These are phyloP conservation scores for Isochrysis galbana DNA, from an alignment of 78 protist species.

Conservation along the genomic window DNA sequence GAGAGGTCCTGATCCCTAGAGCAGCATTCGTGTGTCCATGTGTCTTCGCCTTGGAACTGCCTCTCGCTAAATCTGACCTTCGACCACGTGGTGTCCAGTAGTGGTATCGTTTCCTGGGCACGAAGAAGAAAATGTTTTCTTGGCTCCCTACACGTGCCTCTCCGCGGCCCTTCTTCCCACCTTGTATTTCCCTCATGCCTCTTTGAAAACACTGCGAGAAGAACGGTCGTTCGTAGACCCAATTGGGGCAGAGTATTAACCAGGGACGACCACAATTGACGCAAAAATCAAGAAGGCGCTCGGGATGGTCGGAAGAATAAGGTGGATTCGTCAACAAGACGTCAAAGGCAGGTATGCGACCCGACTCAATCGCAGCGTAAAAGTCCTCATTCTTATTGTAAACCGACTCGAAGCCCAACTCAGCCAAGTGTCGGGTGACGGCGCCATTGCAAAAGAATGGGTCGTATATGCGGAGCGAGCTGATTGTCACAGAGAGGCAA, in stretches of 20 bases:
- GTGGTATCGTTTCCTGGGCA: conserved; percentile 17
- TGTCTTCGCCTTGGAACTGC: background rate
- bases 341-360: conserved; percentile 5
- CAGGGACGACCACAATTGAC: background rate
- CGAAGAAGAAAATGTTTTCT: background rate
- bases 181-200: background rate
- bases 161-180: background rate
- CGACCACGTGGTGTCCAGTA: conserved; percentile 27
- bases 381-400: conserved; percentile 39
- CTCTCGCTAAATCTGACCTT: background rate
- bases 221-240: background rate
- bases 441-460: conserved; percentile 51
- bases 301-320: conserved; percentile 18
- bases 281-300: background rate
- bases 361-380: background rate
- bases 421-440: background rate
- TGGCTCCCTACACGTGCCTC: background rate
- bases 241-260: conserved; percentile 25
- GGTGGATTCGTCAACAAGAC: conserved; percentile 56
- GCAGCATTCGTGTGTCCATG: conserved; percentile 6
- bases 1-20: conserved; percentile 23
- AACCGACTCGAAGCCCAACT: background rate
- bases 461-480: conserved; percentile 25
- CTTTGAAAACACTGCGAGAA: background rate
- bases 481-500: background rate